Base-by-base conservation (phyloP, 164 flowering plant genomes). In the Nymphaea colorata region DNA sequence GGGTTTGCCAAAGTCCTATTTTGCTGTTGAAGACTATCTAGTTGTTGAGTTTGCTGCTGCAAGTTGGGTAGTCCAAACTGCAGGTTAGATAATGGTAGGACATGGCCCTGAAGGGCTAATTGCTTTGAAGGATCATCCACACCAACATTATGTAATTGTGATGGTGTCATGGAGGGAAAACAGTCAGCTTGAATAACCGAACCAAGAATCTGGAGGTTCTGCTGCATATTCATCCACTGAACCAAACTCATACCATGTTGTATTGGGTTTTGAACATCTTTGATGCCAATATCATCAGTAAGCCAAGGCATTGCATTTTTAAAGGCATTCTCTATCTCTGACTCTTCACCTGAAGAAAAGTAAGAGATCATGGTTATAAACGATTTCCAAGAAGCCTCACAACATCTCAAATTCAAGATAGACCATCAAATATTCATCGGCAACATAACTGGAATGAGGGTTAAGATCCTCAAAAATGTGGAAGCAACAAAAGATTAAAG, bases 171-270 rank as follows among this genome's bases (percentile, higher is more conserved):
- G 43, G 87, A 70, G 16, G 95, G 87, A 43, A 86, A 76, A 64
- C 78, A 68, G 65, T 85, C 94, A 2, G 96, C 73, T 57, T 93
- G 98, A 65, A 82, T 73, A 43, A 83, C 79, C 18, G 87, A 70
- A 60, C 61, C 66, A 59, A 66, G 44, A 41, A 87, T 74, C 69
- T 86, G 98, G 74, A 83, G 82, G 72, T 81, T 88, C 42, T 66
- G 74, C 71, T 90, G 98, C 97, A 89, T 85, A 79, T 76, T 93
- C 98, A 93, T 93, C 98, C 98, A 93, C 77, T 93, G 98, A 62
- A 85, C 87, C 69, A 89, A 81, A 76, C 91, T 93, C 73, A 89
- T 75, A 60, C 98, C 98, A 4, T 96, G 93, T 62, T 88, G 87
- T 43, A 88, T 76, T 7, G 96, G 82, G 78, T 70, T 87, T 10